Evolutionary conservation across 23 red algal genomes (phyloP).

Genomic region (Agarophyton chilense): DNA sequence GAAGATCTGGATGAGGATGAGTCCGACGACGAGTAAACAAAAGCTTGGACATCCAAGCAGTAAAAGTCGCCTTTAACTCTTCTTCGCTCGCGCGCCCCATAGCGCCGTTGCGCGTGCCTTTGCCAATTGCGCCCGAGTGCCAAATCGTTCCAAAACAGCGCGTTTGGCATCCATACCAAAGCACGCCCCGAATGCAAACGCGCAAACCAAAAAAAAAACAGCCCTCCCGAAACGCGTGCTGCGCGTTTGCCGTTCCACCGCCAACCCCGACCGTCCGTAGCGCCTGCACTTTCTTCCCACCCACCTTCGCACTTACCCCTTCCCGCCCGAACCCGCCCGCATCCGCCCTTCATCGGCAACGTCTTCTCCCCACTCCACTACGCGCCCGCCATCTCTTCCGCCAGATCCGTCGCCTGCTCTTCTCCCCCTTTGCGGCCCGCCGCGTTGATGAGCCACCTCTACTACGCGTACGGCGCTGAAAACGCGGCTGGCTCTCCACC

Average conservation of each 20-base stretch:
- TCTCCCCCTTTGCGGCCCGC: background rate
- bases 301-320: background rate
- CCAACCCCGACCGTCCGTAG: background rate
- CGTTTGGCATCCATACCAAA: too few relatives aligned
- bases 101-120: background rate
- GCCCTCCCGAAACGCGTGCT: background rate
- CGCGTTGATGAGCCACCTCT: slow-evolving; percentile 53
- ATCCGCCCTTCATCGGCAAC: background rate
- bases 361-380: background rate
- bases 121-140: background rate
- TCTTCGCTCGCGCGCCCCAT: background rate
- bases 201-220: background rate
- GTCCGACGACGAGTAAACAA: slow-evolving; percentile 62
- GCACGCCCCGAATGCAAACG: too few relatives aligned
- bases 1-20: slow-evolving; percentile 87
- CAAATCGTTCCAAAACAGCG: too few relatives aligned
- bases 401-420: too few relatives aligned
- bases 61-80: background rate
- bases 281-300: background rate
- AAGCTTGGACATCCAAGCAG: background rate
- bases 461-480: slow-evolving; percentile 42
- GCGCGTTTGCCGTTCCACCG: background rate
- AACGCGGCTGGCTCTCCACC: slow-evolving; percentile 16
- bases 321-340: background rate
- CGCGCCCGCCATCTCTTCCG: background rate